Base-by-base conservation (phyloP, 495 filamentous ascomycete species). In the Jackrogersella multiformis region DNA sequence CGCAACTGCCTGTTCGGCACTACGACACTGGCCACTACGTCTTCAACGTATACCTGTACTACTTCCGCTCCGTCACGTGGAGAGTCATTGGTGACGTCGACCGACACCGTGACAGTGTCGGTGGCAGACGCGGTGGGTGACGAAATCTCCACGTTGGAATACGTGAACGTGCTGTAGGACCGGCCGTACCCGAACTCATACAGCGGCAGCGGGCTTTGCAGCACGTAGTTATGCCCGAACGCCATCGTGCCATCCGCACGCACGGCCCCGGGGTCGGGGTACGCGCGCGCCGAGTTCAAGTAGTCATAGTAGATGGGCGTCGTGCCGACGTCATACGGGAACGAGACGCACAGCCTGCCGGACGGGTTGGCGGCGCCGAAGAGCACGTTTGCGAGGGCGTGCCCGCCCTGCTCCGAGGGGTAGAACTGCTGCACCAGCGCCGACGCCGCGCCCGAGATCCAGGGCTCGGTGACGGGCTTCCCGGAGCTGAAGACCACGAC, bases 331-430 rank as follows among this genome's bases (percentile, higher is more conserved):
- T 83, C 85, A 45, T 81, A 80, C 1, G 89, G 89, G 48, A 87
- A 82, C 8, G 81, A 84, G 35, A 88, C 82, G 5, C 80, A 78
- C 20, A 88, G 80, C 71, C 80, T 85, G 15, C 93, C 93, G 34
- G 88, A 92, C 6, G 92, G 92, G 73, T 94, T 93, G 16, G 88
- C 82, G 10, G 88, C 86, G n/a, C 93, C 93, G 49, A 94, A 93
- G 0, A 97, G 81, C 18, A 97, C 85, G 66, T 93, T 90, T 0
- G 86, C 84, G 18, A 97, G 75, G 2, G 92, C 89, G 51, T 91
- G 87, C 4, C 93, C 93, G 58, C 89, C 91, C 73, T 96, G 77
- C 60, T 91, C 86, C 0, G 86, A 88, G 0, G 86, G 86, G 68
- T 91, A 92, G 77, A 91, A 90, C 70, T 91, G 89, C 62, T 91